These are phyloP conservation scores for Exidia glandulosa DNA, from an alignment of 768 basidiomycete species.

Conservation along the genomic window DNA sequence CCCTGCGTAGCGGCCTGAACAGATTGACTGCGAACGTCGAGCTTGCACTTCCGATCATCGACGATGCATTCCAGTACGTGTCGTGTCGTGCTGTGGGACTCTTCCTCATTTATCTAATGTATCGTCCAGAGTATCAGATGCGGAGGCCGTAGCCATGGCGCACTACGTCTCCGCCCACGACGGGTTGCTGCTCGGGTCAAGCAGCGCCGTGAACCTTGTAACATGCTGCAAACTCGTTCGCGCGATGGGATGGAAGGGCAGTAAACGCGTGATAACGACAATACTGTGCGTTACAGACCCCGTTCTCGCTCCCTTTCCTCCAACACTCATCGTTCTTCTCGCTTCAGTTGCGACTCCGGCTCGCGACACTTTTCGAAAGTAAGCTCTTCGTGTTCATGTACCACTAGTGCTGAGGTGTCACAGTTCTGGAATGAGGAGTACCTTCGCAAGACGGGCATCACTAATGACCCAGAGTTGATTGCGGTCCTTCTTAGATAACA, in stretches of 20 bases:
- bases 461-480: constrained; percentile 19
- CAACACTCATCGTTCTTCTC: not conserved
- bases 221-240: constrained; percentile 75
- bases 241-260: constrained; percentile 54
- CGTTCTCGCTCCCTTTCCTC: not conserved
- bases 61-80: constrained; percentile 75
- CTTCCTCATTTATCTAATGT: constrained; percentile 5
- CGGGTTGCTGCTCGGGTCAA: constrained; percentile 91
- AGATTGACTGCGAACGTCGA: constrained; percentile 85
- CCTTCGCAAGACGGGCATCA: constrained; percentile 29
- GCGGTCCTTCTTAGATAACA: not conserved
- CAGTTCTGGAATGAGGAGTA: constrained; percentile 53
- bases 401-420: not conserved
- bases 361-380: constrained; percentile 90
- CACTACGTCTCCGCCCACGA: constrained; percentile 48
- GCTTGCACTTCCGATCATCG: constrained; percentile 70
- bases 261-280: constrained; percentile 63
- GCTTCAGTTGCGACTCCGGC: constrained; percentile 75
- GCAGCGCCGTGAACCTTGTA: constrained; percentile 92
- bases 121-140: constrained; percentile 68
- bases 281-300: constrained; percentile 45
- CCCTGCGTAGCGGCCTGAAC: constrained; percentile 70
- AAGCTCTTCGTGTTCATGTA: constrained; percentile 7
- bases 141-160: constrained; percentile 92
- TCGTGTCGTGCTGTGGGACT: not conserved